Evolutionary conservation across 768 basidiomycete species (phyloP), one percentile per base, ranked within the genome.

Genomic region (Psilocybe azurescens): DNA sequence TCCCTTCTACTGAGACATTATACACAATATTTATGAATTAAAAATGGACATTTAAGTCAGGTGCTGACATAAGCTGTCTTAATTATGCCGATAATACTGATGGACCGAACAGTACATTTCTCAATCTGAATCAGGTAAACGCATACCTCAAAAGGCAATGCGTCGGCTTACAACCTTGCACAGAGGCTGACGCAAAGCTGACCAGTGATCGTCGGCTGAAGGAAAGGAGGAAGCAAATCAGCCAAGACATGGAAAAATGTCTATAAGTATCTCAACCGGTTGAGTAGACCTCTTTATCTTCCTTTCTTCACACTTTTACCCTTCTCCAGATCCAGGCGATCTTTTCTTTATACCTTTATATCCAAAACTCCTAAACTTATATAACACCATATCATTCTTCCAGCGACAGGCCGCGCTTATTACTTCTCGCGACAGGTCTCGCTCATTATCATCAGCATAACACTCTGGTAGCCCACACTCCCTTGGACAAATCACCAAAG

Each of bases 271-370:
- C 59, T 24, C 41, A 51, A 13, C n/a, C 46, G 33, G 32, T n/a
- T 39, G 49, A 24, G 58, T 20, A 60, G 24, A 24, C 24, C 59
- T 41, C 56, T 52, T 64, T 62, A 69, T 71, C 66, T 64, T 62
- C 67, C 75, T 76, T 73, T 65, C 72, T 72, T 74, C 74, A 67
- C 70, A 72, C 74, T 69, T 71, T 68, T 73, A 73, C 72, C 75
- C 65, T 77, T 63, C 47, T 65, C 64, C 71, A 70, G 85, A 79
- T 86, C 86, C 86, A 69, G 85, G 86, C 77, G 86, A 81, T 86
- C 83, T 64, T 60, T 66, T 67, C 61, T 68, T 65, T 65, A 59
- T 59, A 59, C 58, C 58, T 63, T 62, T 56, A 41, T 61, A 62
- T 64, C 56, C 62, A 32, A 64, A 20, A 59, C 47, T 33, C 39